Base-by-base conservation (phyloP, 1,284 basidiomycete genomes). In the Psilocybe mexicana region DNA sequence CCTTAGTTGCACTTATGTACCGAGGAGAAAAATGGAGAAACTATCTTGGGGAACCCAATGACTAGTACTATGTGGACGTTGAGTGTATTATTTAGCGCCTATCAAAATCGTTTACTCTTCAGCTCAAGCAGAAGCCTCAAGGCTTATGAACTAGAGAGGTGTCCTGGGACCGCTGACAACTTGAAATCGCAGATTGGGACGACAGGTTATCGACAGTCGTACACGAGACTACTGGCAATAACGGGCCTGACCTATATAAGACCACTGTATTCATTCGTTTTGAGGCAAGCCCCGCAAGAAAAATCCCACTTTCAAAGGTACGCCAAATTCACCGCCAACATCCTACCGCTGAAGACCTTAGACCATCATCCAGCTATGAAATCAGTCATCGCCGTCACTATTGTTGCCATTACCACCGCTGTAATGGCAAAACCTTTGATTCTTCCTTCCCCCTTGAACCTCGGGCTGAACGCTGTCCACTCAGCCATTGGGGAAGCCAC, bases 1-100 rank as follows among this genome's bases (percentile, higher is more conserved):
- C 67, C 1, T 64, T 70, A 28, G 53, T 67, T 14, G 61, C 54
- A 23, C 55, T 70, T n/a, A 70, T 70, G 65, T 62, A 56, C 30
- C 55, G 59, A 28, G 68, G 67, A 3, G 62, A 65, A 49, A 62
- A 60, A 18, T 70, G 68, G 68, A 61, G 68, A 47, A 48, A 52
- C 7, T 54, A 52, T 18, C 38, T 62, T 18, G 62, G 61, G 24
- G 52, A 62, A 14, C 59, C 63, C 2, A 55, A 44, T 6, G 28
- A 18, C n/a, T 14, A 42, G 11, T 42, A 30, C 4, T 6, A 38
- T 8, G 36, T 40, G 35, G 12, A 24, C 7, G 2, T 2, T 26
- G 8, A 2, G 2, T 24, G 6, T 51, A 6, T 6, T 40, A 11
- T 40, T 11, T 5, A 14, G 10, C n/a, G 38, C 14, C 12, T 36